Percentiles rank a stretch among this genome's conserved stretches.
These are phyloP conservation scores for Picochlorum sp. DNA, from an alignment of 139 green algal genomes.

Conservation along the genomic window DNA sequence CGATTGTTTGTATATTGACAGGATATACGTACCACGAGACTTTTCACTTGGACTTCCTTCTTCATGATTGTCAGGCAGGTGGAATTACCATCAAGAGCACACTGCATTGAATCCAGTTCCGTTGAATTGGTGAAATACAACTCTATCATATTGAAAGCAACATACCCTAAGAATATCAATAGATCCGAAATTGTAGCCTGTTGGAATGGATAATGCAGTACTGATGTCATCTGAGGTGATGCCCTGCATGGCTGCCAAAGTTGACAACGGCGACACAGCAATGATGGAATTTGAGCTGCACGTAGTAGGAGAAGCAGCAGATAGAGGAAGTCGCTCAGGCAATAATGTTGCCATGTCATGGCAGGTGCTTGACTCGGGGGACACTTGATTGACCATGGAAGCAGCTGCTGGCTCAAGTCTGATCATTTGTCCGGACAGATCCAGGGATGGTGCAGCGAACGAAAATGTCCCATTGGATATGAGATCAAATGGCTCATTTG, in stretches of 20 bases:
- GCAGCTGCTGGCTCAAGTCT: neutral
- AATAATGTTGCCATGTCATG: slow-evolving; percentile 1
- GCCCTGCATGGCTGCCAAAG: neutral
- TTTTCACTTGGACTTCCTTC: neutral
- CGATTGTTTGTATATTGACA: neutral
- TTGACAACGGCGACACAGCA: neutral
- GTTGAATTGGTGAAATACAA: too few species aligned
- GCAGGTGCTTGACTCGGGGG: neutral
- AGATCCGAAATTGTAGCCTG: too few species aligned
- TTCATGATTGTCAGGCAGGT: neutral
- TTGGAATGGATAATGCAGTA: too few species aligned
- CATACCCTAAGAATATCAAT: too few species aligned
- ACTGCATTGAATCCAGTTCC: neutral
- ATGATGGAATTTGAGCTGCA: neutral
- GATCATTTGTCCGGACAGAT: neutral
- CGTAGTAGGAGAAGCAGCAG: neutral
- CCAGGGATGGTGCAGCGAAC: neutral
- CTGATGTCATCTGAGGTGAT: too few species aligned
- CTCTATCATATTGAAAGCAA: too few species aligned
- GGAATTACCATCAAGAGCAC: neutral
- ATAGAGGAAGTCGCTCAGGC: neutral
- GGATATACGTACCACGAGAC: neutral
- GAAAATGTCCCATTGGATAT: neutral
- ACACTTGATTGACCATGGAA: neutral
- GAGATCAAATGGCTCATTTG: neutral